These are phyloP conservation scores for Hericium rajendrae DNA, from an alignment of 768 basidiomycete genomes.

Conservation along the genomic window DNA sequence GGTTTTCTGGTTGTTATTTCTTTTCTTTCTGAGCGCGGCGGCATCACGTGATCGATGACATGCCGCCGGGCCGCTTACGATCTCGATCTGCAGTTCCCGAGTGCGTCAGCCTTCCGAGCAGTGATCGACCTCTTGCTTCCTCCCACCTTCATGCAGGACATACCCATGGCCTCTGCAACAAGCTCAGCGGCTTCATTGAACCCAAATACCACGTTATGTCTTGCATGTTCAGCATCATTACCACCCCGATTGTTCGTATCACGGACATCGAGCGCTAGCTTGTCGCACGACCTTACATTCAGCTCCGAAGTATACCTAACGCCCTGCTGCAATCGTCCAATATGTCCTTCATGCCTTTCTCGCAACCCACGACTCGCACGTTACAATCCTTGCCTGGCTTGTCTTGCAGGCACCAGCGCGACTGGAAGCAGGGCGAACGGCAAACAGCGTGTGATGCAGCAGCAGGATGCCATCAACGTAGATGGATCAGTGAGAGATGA, in stretches of 20 bases:
- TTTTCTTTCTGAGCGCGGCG: no score
- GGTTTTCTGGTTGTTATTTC: no score
- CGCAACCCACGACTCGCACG: conserved; percentile 53
- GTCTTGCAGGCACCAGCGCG: conserved; percentile 48
- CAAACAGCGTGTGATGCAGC: not conserved
- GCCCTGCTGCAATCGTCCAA: conserved; percentile 53
- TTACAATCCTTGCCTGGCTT: conserved; percentile 67
- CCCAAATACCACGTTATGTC: not conserved
- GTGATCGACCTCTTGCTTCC: no score
- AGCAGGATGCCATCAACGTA: conserved; percentile 24
- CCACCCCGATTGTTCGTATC: not conserved
- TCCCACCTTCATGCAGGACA: no score
- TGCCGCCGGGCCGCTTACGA: no score
- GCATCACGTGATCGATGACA: no score
- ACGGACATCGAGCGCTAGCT: no score
- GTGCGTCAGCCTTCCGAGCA: no score
- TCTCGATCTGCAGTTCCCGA: no score
- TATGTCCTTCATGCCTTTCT: conserved; percentile 49
- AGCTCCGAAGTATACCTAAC: conserved; percentile 37
- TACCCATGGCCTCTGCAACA: no score
- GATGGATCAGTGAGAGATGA: conserved; percentile 51
- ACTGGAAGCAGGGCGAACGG: conserved; percentile 15
- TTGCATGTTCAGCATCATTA: not conserved
- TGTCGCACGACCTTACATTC: not conserved
- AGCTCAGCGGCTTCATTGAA: not conserved